Evolutionary conservation across 1,284 basidiomycete genomes (phyloP).

Genomic region (Apiotrichum sp.): DNA sequence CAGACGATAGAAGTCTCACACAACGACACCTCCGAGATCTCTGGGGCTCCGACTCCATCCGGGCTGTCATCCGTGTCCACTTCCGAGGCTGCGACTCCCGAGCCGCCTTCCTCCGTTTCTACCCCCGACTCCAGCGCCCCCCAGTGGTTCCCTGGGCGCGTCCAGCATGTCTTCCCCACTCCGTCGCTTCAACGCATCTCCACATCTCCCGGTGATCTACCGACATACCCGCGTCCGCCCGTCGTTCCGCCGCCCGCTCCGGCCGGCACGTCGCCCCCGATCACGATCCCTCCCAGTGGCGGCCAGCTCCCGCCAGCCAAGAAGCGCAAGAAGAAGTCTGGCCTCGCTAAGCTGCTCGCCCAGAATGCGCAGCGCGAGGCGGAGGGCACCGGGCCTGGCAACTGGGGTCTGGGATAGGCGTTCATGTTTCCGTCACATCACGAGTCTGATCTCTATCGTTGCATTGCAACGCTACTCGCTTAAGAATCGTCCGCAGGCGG

Average conservation of each 20-base stretch:
- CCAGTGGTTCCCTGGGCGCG: background rate
- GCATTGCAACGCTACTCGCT: no score
- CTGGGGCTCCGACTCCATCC: no score
- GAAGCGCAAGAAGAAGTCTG: conserved; percentile 40
- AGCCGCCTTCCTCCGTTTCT: no score
- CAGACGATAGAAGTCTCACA: no score
- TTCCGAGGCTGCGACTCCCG: no score
- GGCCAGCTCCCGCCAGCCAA: conserved; percentile 23
- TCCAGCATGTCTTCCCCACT: conserved; percentile 1
- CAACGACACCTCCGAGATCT: no score
- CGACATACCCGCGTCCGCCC: conserved; percentile 34
- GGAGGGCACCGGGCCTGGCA: conserved; percentile 20
- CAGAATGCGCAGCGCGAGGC: conserved; percentile 39
- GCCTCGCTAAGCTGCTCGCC: conserved; percentile 41
- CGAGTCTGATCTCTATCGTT: no score
- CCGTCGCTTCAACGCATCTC: conserved; percentile 32
- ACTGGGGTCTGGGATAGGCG: conserved; percentile 26
- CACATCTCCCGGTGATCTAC: conserved; percentile 30
- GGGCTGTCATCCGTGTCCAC: no score
- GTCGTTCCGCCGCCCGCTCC: conserved; percentile 9
- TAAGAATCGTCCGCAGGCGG: no score
- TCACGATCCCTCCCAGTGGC: conserved; percentile 1
- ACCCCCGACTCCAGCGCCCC: background rate
- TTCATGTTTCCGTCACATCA: no score
- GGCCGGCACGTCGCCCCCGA: background rate